Conservation (phyloP, 1,139 yeast genomes). For the Zygosaccharomyces sapae region DNA sequence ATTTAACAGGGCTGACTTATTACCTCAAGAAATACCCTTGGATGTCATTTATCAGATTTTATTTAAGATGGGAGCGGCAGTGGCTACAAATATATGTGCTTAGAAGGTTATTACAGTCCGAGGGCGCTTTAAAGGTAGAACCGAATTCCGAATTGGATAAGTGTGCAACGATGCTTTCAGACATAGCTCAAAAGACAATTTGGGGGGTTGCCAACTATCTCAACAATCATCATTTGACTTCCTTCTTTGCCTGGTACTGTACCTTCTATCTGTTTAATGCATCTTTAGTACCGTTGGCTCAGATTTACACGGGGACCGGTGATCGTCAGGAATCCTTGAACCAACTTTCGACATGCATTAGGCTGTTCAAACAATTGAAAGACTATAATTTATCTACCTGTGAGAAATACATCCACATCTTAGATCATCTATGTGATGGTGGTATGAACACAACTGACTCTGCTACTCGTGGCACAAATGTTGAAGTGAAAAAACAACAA, state of each 20-base stretch:
- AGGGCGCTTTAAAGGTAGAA: slow-evolving; percentile 33
- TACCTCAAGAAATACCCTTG: slow-evolving; percentile 14
- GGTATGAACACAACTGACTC: not conserved
- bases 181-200: slow-evolving; percentile 52
- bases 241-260: slow-evolving; percentile 57
- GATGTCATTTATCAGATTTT: slow-evolving; percentile 17
- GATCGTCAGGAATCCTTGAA: not conserved
- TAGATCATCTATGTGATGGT: slow-evolving; percentile 10
- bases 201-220: slow-evolving; percentile 47
- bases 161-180: slow-evolving; percentile 50
- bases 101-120: slow-evolving; percentile 18
- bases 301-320: not conserved
- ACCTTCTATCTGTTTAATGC: slow-evolving; percentile 44
- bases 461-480: not conserved
- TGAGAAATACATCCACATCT: slow-evolving; percentile 11
- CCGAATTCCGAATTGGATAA: slow-evolving; percentile 44
- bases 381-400: slow-evolving; percentile 8
- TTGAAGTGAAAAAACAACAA: not conserved
- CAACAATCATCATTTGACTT: slow-evolving; percentile 40
- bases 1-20: slow-evolving; percentile 11
- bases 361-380: slow-evolving; percentile 8
- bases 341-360: slow-evolving; percentile 5
- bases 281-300: slow-evolving; percentile 9
- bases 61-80: slow-evolving; percentile 16
- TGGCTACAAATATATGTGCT: slow-evolving; percentile 15